Evolutionary conservation across 352 stramenopile genomes (phyloP).

Genomic region (Globisporangium okanoganense): DNA sequence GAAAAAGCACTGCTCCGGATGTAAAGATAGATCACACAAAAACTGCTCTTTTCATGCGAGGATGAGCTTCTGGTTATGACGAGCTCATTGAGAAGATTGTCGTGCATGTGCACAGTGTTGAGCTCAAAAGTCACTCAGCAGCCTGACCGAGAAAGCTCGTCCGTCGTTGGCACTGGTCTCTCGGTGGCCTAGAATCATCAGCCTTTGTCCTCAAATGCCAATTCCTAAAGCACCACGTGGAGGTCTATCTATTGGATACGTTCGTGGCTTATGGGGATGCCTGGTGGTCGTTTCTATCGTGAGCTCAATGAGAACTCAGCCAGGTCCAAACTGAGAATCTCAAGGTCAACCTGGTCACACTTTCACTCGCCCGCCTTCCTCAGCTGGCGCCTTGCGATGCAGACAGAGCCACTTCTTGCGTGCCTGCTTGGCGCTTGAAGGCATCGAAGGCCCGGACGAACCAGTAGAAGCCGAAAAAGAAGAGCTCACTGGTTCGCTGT

Average conservation of each 20-base stretch:
- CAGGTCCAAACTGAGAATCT: not conserved
- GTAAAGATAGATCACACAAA: no score
- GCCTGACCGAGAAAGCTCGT: no score
- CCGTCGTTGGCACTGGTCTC: no score
- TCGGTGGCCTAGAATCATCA: not conserved
- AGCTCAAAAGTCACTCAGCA: no score
- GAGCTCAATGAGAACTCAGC: not conserved
- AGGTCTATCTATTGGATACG: not conserved
- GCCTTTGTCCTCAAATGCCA: not conserved
- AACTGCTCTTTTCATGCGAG: no score
- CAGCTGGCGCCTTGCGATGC: conserved; percentile 16
- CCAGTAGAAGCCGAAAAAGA: not conserved
- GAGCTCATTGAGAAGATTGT: no score
- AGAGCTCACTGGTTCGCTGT: not conserved
- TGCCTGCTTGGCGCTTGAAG: conserved; percentile 13
- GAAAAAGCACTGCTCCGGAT: no score
- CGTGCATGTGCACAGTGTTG: no score
- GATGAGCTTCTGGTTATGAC: no score
- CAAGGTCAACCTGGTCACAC: not conserved
- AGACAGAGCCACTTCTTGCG: conserved; percentile 40
- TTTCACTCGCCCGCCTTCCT: not conserved
- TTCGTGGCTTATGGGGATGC: not conserved
- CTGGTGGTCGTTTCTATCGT: not conserved
- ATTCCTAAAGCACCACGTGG: not conserved
- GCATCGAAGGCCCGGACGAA: not conserved